These are phyloP conservation scores for Suillus decipiens DNA, from an alignment of 768 basidiomycete species.

Conservation along the genomic window DNA sequence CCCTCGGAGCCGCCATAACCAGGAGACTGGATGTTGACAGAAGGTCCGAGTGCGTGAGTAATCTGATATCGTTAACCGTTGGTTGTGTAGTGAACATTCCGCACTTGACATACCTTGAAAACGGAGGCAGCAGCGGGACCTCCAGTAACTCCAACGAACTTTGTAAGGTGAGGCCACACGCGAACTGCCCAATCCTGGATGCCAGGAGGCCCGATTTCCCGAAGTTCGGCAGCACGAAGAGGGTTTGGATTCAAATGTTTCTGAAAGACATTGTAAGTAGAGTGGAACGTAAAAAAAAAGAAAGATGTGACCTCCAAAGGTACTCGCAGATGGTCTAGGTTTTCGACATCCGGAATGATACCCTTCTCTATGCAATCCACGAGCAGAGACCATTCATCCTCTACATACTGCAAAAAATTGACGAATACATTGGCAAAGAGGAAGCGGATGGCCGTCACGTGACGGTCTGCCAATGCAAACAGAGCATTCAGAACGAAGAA, in stretches of 20 bases:
- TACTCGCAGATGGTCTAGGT: constrained; percentile 14
- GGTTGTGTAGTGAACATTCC: neutral
- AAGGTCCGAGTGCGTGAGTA: constrained; percentile 11
- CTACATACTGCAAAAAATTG: constrained; percentile 16
- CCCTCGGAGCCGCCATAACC: constrained; percentile 10
- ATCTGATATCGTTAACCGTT: neutral
- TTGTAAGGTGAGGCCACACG: constrained; percentile 12
- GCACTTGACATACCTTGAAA: constrained; percentile 7
- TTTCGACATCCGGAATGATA: constrained; percentile 18
- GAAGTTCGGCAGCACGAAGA: constrained; percentile 21
- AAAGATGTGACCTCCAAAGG: constrained; percentile 16
- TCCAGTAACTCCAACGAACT: constrained; percentile 10
- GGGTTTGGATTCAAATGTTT: constrained; percentile 16
- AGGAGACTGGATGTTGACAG: constrained; percentile 3
- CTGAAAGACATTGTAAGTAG: constrained; percentile 5
- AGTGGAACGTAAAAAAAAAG: neutral
- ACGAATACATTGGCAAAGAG: constrained; percentile 15
- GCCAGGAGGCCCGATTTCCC: constrained; percentile 8
- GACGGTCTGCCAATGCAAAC: constrained; percentile 18
- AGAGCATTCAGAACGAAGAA: constrained; percentile 25
- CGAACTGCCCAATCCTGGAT: constrained; percentile 5
- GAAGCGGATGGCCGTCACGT: constrained; percentile 5
- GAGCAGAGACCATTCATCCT: constrained; percentile 22
- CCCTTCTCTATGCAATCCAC: constrained; percentile 19
- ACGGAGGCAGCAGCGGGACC: constrained; percentile 9